Base-by-base conservation (phyloP, 2,329 filamentous ascomycete genomes). In the Apiospora arundinis region DNA sequence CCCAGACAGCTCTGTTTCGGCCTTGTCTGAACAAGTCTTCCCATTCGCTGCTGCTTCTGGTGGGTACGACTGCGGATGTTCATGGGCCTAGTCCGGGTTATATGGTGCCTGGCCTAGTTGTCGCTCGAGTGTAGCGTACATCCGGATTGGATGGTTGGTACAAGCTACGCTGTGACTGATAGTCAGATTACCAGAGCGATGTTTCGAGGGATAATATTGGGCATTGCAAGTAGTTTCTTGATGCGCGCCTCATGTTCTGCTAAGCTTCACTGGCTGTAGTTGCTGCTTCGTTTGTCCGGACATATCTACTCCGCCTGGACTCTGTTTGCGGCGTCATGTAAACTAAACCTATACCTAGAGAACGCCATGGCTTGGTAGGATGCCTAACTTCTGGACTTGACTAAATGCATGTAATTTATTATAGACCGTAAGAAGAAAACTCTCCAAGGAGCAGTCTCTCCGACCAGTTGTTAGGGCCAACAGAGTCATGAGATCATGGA, bases 401-500 rank as follows among this genome's bases (percentile, higher is more conserved):
- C 28, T 40, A 28, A 37, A 63, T 37, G 32, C 21, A 21, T 37
- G 56, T 18, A 63, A 40, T 63, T 40, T 5, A 6, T 9, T 16
- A 18, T 32, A 16, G 14, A 32, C 52, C 11, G 25, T 14, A 56
- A 32, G 25, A 18, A 32, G 52, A 14, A 32, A 56, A 21, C 52
- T 18, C 25, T 11, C 16, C 9, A 23, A n/a, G 28, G 56, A 63
- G 21, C 32, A 63, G 56, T 11, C 28, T n/a, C 28, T 40, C 28
- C 32, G 56, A 63, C 32, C 37, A 63, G 32, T 37, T 12, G 21
- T 18, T 14, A 40, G 28, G 6, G 4, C 28, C 40, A 46, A 44
- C 65, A 32, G n/a, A 23, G 46, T 56, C 45, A 56, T 69, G 67
- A 69, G 67, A 69, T 69, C 67, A 69, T 56, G n/a, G 67, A 69